phyloP scores from a whole-genome alignment of 2,329 filamentous ascomycete species.

The Xylariales sp. region DNA sequence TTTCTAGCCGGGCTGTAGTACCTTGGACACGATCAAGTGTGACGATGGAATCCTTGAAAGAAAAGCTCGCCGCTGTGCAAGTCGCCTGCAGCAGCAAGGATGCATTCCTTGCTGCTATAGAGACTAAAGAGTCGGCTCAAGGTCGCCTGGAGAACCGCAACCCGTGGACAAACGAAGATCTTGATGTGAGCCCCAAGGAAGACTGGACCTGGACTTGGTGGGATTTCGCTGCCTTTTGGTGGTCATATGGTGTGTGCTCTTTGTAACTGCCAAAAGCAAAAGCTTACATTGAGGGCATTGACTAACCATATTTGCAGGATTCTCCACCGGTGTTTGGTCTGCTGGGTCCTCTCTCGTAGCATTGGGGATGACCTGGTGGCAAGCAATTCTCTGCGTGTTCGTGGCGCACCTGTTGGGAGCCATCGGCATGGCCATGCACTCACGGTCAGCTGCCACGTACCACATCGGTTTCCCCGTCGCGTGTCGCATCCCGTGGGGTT shows the following conservation, averaged over 20 bases:
- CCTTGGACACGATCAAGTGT: too few relatives aligned
- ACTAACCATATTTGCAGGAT: slow-evolving; percentile 1
- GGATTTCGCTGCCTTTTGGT: slow-evolving; percentile 1
- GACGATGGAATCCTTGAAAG: neutral
- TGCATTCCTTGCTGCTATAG: slow-evolving; percentile 7
- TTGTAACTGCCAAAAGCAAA: too few relatives aligned
- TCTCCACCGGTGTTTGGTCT: slow-evolving; percentile 9
- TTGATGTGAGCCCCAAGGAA: neutral
- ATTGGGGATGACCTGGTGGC: slow-evolving; percentile 8
- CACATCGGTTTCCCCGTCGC: slow-evolving; percentile 9
- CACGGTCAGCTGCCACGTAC: slow-evolving; percentile 6
- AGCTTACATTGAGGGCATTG: too few relatives aligned
- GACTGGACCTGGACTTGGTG: slow-evolving; percentile 3
- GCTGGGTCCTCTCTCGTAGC: slow-evolving; percentile 11
- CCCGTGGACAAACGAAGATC: slow-evolving; percentile 4
- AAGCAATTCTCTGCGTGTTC: slow-evolving; percentile 9
- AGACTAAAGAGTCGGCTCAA: slow-evolving; percentile 8
- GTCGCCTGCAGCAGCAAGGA: slow-evolving; percentile 5
- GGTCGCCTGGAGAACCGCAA: slow-evolving; percentile 7
- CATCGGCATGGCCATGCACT: slow-evolving; percentile 8
- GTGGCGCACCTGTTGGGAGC: slow-evolving; percentile 7
- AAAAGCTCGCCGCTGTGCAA: slow-evolving; percentile 2
- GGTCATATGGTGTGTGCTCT: slow-evolving; percentile 2
- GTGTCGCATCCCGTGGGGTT: slow-evolving; percentile 8
- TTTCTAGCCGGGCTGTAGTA: too few relatives aligned